A percentile compares a stretch with the other conserved stretches of the same genome.
phyloP scores from a whole-genome alignment of 2,329 filamentous ascomycete genomes.

The Elsinoe fawcettii region DNA sequence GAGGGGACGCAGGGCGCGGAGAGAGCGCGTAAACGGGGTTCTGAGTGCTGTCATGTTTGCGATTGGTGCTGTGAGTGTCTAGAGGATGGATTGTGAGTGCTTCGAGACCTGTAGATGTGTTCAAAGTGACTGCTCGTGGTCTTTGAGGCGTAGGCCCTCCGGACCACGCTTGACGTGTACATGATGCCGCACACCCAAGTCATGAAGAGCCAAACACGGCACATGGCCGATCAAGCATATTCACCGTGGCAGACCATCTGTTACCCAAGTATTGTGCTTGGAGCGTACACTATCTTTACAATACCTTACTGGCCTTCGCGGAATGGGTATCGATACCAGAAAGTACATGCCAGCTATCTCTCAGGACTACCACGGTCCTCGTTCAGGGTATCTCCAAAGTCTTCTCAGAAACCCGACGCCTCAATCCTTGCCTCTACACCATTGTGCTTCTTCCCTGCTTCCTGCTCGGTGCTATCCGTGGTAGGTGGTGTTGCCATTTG shows the following conservation, averaged over 20 bases:
- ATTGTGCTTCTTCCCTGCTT: slow-evolving; percentile 23
- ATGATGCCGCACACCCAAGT: neutral
- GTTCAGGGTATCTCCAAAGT: neutral
- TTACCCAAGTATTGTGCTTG: no score
- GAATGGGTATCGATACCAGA: neutral
- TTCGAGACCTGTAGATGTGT: neutral
- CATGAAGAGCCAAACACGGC: neutral
- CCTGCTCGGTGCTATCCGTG: slow-evolving; percentile 30
- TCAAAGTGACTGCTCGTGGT: neutral
- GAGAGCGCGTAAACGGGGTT: no score
- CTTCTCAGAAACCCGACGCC: neutral
- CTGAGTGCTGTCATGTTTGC: no score
- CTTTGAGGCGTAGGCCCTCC: neutral
- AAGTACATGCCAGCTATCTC: neutral
- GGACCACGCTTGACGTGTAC: neutral
- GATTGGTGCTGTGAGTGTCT: no score
- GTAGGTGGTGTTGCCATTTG: slow-evolving; percentile 41
- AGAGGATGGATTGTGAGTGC: neutral
- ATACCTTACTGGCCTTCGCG: neutral
- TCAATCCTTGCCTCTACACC: slow-evolving; percentile 21
- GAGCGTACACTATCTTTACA: neutral
- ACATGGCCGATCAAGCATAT: neutral
- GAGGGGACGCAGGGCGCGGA: neutral
- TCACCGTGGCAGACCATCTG: neutral
- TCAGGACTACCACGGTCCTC: neutral